Evolutionary conservation across 129 eudicot genomes (phyloP), one percentile per base, ranked within the genome.

Genomic region (Saussurea involucrata): DNA sequence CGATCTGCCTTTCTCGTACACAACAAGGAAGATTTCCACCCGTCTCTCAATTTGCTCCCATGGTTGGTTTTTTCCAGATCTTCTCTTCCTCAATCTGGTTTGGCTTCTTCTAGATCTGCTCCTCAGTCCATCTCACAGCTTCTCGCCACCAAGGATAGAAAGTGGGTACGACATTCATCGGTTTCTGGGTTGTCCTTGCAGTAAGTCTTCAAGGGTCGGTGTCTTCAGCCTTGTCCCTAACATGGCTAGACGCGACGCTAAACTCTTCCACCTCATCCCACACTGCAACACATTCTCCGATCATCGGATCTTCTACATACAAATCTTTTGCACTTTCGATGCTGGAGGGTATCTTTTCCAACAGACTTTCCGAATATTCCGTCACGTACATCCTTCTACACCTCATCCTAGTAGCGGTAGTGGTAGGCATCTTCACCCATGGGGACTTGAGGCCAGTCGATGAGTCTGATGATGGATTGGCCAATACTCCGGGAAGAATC

Each of bases 231-330:
- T 72, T 86, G 87, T 84, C 97, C 86, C 88, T 80, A 18, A 90
- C 94, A 46, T 95, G 97, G 86, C 98, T 91, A 1, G 90, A 89
- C 9, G 97, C 98, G 5, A 96, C 97, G 58, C 97, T 91, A 60
- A 91, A 87, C 86, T 95, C 98, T 84, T 95, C 98, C 75, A 95
- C 98, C 82, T 89, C 97, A 22, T 95, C 98, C 98, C 98, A 95
- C 21, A 92, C 90, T 24, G 98, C 98, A 36, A 49, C 88, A 66
- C 98, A 95, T 84, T 95, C 98, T 3, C 97, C 96, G 84, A 90
- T 86, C 0, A 6, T 86, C 1, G 98, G 97, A 76, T 87, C 88
- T 0, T 78, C 98, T 0, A 86, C 72, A 64, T 97, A 94, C 1
- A 85, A 63, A 73, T 91, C 93, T 84, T 89, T 75, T 0, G 98